Evolutionary conservation across 225 moss, liverwort and hornwort genomes (phyloP).

Genomic region (Marchantia paleacea): DNA sequence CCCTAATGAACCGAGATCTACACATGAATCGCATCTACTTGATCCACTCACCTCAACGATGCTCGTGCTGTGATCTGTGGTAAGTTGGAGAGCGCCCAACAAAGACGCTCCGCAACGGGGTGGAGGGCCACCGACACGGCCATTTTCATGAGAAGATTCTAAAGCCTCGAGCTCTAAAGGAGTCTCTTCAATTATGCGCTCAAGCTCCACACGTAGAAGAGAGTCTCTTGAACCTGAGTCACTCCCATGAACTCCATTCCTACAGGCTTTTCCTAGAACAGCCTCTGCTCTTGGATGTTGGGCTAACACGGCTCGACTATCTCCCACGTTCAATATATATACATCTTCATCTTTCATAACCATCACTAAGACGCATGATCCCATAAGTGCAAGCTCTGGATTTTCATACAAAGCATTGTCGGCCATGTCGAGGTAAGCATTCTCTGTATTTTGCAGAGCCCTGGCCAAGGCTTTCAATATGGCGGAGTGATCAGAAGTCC

Average conservation of each 20-base stretch:
- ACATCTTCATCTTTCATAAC: constrained; percentile 99
- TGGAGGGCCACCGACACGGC: constrained; percentile 45
- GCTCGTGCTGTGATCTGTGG: constrained; percentile 94
- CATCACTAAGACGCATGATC: constrained; percentile 99
- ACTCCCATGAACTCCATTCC: constrained; percentile 58
- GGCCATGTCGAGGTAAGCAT: constrained; percentile 94
- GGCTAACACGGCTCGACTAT: constrained; percentile 92
- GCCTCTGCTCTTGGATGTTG: constrained; percentile 74
- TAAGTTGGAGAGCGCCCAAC: constrained; percentile 91
- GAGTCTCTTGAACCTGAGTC: constrained; percentile 88
- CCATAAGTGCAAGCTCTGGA: constrained; percentile 96
- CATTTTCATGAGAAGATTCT: constrained; percentile 63
- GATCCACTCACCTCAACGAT: constrained; percentile 71
- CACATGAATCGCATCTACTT: too few relatives aligned
- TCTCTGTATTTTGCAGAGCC: constrained; percentile 87
- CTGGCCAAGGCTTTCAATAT: constrained; percentile 83
- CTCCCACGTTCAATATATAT: constrained; percentile 99
- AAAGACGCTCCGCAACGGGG: constrained; percentile 50
- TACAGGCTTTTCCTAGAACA: constrained; percentile 45
- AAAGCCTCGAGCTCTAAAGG: constrained; percentile 85
- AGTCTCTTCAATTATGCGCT: constrained; percentile 95
- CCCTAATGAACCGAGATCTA: too few relatives aligned
- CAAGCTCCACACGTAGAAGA: constrained; percentile 79
- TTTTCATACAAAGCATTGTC: constrained; percentile 85
- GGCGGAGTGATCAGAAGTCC: constrained; percentile 64